Conservation (phyloP, 495 filamentous ascomycete species). For the Neurospora sp. region DNA sequence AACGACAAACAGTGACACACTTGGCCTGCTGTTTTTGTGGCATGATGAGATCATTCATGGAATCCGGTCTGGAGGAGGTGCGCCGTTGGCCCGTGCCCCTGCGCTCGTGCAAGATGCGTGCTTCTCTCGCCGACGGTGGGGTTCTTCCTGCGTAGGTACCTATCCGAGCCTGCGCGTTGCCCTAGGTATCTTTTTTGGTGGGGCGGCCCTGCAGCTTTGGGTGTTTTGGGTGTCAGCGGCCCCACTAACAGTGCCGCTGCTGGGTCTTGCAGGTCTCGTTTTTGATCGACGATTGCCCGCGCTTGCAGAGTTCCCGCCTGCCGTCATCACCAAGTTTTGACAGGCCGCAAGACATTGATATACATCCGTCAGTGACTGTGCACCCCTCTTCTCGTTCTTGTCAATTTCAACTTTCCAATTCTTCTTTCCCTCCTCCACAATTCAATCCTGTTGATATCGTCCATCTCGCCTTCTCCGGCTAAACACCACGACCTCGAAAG, state of each 20-base stretch:
- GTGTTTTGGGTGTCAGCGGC: background rate
- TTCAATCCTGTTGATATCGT: background rate
- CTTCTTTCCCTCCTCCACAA: background rate
- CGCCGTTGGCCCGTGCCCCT: background rate
- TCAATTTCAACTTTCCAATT: background rate
- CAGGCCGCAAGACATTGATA: background rate
- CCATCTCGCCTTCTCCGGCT: background rate
- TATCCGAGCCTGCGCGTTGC: background rate
- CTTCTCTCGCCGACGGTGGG: background rate
- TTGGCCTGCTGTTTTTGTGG: constrained; percentile 11
- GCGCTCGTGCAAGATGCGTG: background rate
- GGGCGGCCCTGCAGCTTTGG: background rate
- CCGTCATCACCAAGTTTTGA: background rate
- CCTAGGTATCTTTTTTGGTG: background rate
- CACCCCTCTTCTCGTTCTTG: background rate
- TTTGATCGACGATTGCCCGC: background rate
- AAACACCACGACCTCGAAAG: background rate
- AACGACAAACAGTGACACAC: constrained; percentile 3
- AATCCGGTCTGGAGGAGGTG: background rate
- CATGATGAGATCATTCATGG: constrained; percentile 27
- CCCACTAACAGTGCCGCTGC: background rate
- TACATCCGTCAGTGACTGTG: background rate
- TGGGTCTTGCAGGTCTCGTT: constrained; percentile 9
- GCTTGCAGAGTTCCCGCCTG: background rate
- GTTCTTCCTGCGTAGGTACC: background rate